Evolutionary conservation across 2,329 filamentous ascomycete genomes (phyloP).

Genomic region (Epichloe coenophiala): DNA sequence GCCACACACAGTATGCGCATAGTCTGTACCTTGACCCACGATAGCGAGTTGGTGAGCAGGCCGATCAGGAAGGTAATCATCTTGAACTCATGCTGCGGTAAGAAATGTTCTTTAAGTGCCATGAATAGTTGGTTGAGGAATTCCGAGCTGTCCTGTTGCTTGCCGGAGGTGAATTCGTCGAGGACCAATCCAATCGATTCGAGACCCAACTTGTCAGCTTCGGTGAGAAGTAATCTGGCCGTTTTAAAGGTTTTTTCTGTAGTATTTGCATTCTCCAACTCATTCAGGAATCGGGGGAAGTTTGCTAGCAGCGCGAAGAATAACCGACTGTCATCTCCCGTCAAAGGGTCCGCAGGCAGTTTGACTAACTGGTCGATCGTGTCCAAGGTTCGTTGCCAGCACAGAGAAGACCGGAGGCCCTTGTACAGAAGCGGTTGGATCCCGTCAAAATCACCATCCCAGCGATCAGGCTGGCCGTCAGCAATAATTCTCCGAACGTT

Average conservation of each 20-base stretch:
- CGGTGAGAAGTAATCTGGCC: slow-evolving; percentile 55
- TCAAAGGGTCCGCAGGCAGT: slow-evolving; percentile 64
- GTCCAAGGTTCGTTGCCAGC: slow-evolving; percentile 62
- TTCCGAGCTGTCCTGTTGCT: slow-evolving; percentile 56
- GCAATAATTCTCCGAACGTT: slow-evolving; percentile 56
- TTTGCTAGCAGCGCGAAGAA: slow-evolving; percentile 88
- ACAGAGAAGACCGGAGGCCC: slow-evolving; percentile 74
- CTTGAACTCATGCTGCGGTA: slow-evolving; percentile 70
- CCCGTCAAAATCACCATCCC: slow-evolving; percentile 83
- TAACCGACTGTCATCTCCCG: slow-evolving; percentile 70
- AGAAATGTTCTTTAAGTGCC: slow-evolving; percentile 64
- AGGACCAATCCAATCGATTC: slow-evolving; percentile 55
- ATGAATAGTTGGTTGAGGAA: slow-evolving; percentile 63
- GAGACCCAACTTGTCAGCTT: slow-evolving; percentile 61
- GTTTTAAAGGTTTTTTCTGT: slow-evolving; percentile 44
- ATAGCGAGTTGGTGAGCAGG: slow-evolving; percentile 72
- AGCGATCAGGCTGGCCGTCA: slow-evolving; percentile 69
- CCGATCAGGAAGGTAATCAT: slow-evolving; percentile 85
- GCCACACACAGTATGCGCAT: slow-evolving; percentile 80
- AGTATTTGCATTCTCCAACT: slow-evolving; percentile 52
- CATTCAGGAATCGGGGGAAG: slow-evolving; percentile 64
- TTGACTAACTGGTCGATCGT: slow-evolving; percentile 67
- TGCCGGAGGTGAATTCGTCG: slow-evolving; percentile 52
- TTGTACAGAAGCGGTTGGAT: slow-evolving; percentile 81
- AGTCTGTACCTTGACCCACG: slow-evolving; percentile 85